These are phyloP conservation scores for Amanita exitialis DNA, from an alignment of 768 basidiomycete genomes.

Conservation along the genomic window DNA sequence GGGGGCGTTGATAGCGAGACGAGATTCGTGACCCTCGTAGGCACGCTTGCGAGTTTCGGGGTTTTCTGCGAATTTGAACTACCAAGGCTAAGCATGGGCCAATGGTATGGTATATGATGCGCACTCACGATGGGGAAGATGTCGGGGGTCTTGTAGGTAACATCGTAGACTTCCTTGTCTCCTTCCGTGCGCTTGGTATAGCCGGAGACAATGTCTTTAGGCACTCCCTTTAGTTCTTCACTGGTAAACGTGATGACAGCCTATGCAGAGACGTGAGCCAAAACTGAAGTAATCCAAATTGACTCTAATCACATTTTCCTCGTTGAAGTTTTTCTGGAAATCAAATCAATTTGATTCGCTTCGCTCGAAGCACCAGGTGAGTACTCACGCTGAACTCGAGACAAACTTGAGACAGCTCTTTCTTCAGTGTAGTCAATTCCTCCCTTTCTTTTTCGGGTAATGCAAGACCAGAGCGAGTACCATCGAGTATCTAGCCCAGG, in stretches of 20 bases:
- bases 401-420: constrained; percentile 66
- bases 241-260: constrained; percentile 52
- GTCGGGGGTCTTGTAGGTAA: constrained; percentile 78
- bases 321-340: constrained; percentile 76
- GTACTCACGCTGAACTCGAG: constrained; percentile 67
- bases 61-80: constrained; percentile 76
- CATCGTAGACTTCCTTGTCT: constrained; percentile 51
- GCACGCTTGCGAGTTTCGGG: constrained; percentile 61
- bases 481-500: constrained; percentile 47
- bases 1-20: constrained; percentile 60
- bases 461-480: constrained; percentile 69
- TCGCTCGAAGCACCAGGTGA: not conserved
- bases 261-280: constrained; percentile 21
- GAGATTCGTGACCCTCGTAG: constrained; percentile 56
- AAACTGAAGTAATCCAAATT: not conserved
- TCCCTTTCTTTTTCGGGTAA: constrained; percentile 55
- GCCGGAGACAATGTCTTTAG: constrained; percentile 68
- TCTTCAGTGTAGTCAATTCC: constrained; percentile 52
- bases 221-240: constrained; percentile 74
- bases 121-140: constrained; percentile 62
- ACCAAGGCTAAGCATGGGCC: not conserved
- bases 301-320: constrained; percentile 55
- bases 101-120: not conserved
- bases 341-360: not conserved
- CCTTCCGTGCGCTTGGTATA: constrained; percentile 58